Evolutionary conservation across 2,329 filamentous ascomycete species (phyloP), one percentile per base, ranked within the genome.

Genomic region (Grosmannia clavigera): DNA sequence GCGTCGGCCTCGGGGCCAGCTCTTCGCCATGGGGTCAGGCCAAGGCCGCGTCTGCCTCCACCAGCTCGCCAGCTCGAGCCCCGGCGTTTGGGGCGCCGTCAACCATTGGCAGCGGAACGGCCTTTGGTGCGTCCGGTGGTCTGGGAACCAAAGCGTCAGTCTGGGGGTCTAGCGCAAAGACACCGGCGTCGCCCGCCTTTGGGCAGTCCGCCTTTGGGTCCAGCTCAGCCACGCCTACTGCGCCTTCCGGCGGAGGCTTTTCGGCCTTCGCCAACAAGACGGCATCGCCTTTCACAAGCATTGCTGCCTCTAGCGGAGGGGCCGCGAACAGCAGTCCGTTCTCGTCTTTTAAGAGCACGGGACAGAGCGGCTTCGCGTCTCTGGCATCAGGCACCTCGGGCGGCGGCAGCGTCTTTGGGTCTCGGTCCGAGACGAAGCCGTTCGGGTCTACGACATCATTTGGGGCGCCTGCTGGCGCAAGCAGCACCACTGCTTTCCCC

Each of bases 321-420:
- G 29, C 48, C 5, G 5, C 59, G 1, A 55, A 5, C 12, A 55
- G 55, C 55, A 43, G 63, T 58, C 55, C 67, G n/a, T 61, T 70
- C 64, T 19, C 65, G 62, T 66, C 58, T 22, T 64, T 67, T 16
- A 50, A 35, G 35, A 61, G 52, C 54, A 52, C 62, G 22, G 60
- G 57, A 31, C 58, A 63, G 14, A 65, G 78, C 3, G 82, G 81
- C 1, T 86, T 86, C 67, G 77, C 73, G 7, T 75, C 79, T 22
- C 64, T 83, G 40, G n/a, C 33, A 19, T 56, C 54, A 5, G 46
- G 46, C 27, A 53, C 22, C 68, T 16, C 64, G 69, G 7, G 29
- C 46, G n/a, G 56, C 22, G 46, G 56, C 56, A 73, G 70, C 58
- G 64, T 72, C 12, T 76, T 77, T 63, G 73, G 73, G 29, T 69